Evolutionary conservation across 2,329 filamentous ascomycete species (phyloP), one percentile per base, ranked within the genome.

Genomic region (Lasiodiplodia theobromae): DNA sequence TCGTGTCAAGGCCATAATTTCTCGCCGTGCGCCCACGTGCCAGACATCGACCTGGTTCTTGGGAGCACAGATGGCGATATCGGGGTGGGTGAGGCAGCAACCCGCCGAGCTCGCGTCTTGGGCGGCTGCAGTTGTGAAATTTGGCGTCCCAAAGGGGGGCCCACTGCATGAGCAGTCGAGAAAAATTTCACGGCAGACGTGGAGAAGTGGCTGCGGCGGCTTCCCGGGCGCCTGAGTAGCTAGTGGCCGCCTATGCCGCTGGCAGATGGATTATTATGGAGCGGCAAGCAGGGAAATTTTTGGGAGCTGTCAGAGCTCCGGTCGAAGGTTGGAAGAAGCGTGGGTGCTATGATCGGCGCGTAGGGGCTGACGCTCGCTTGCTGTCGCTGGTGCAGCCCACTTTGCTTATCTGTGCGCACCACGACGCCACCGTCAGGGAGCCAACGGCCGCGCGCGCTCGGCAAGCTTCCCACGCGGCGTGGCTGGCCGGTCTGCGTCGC

Each of bases 251-350:
- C 52, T n/a, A 47, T 66, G 63, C 63, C 63, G 63, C 63, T 66
- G 63, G 18, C 51, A 56, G 49, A 56, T 40, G 51, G 63, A 12
- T 40, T 65, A 53, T 54, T 68, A 63, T 63, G 66, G 66, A 68
- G 56, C 28, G 37, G 56, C 34, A 34, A 10, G 57, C 56, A 62
- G 56, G 66, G 54, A 62, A 62, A 14, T 31, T 10, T 21, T 28
- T 18, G 56, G 62, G 28, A 37, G 25, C 28, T 34, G 51, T 21
- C 25, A 28, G 53, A 28, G 53, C 65, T 28, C 53, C 54, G 63
- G 63, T 44, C 63, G 63, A 66, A 66, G 63, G 66, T 68, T 63
- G 56, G 57, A 68, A 62, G 57, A 68, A 68, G 66, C 66, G 66
- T 63, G 40, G 31, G 31, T 67, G 54, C 56, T 40, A 67, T 67